Evolutionary conservation across 305 asterid species (phyloP).

Genomic region (Plantago coronopus): DNA sequence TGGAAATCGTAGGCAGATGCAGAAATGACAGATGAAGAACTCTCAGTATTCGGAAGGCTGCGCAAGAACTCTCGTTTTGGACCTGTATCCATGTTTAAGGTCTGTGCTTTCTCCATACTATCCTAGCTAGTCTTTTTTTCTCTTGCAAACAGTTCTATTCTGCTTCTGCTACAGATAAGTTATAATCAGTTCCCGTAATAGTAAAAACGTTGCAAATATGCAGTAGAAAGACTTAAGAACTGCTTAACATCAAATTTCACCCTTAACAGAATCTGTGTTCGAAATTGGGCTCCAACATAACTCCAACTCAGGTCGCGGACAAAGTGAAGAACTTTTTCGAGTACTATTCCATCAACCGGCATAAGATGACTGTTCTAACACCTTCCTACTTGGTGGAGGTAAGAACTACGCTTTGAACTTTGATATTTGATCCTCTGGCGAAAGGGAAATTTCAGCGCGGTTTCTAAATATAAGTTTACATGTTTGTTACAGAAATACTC

Average conservation of each 20-base stretch:
- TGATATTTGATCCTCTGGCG: neutral
- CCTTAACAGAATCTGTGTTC: slow-evolving; percentile 47
- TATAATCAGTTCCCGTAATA: neutral
- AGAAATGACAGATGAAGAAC: slow-evolving; percentile 65
- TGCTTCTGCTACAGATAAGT: neutral
- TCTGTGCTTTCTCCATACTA: slow-evolving; percentile 20
- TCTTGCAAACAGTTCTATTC: no score
- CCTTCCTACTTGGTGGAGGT: slow-evolving; percentile 62
- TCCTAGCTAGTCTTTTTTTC: no score
- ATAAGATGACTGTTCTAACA: slow-evolving; percentile 56
- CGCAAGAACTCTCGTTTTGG: slow-evolving; percentile 61
- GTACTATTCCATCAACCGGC: slow-evolving; percentile 55
- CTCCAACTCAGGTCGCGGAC: slow-evolving; percentile 45
- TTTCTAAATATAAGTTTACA: neutral
- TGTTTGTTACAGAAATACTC: slow-evolving; percentile 42
- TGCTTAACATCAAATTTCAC: neutral
- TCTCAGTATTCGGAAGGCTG: slow-evolving; percentile 57
- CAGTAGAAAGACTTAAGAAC: neutral
- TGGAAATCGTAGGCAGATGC: slow-evolving; percentile 40
- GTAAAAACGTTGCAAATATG: neutral
- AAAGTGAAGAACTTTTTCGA: slow-evolving; percentile 60
- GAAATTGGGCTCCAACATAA: slow-evolving; percentile 45
- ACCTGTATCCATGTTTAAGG: slow-evolving; percentile 82
- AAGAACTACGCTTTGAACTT: neutral
- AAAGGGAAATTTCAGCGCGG: neutral